Base-by-base conservation (phyloP, 1,284 basidiomycete species). In the Ustilago nuda region DNA sequence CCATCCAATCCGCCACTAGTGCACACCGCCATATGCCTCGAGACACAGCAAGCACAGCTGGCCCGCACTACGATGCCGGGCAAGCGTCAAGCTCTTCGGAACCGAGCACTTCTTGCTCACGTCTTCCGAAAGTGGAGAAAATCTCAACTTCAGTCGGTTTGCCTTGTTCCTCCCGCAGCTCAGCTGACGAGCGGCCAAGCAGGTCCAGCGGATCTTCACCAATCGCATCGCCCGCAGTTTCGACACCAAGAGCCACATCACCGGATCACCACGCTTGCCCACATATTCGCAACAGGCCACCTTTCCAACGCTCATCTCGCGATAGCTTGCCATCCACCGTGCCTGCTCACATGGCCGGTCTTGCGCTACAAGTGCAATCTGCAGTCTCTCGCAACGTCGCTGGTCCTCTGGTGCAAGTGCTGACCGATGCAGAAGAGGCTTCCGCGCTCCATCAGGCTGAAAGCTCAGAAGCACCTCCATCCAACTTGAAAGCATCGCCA, bases 311-410 rank as follows among this genome's bases (percentile, higher is more conserved):
- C 8, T 32, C 61, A 3, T 41, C 37, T 17, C 54, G 61, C 43
- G 56, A 72, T 9, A 66, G 65, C 50, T 30, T 57, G 53, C 27
- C 55, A 12, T 46, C 61, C 36, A 51, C 66, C n/a, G 37, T 69
- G n/a, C 61, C 65, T 27, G 52, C 67, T 33, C 65, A 41, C 33
- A 67, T 71, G 69, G 61, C 69, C 7, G 66, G 66, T 32, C 60
- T 72, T 11, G 70, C 70, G 2, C 57, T 77, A 12, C 69, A 73
- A 35, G 74, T 73, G 23, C 70, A 77, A 33, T 73, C 66, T 3
- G 75, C 75, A 5, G 66, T 77, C 54, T 70, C 66, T 30, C 70
- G 63, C 27, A 70, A 77, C 17, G 62, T 77, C 63, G 72, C 74
- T 15, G 65, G 66, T 33, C 74, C 74, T 19, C 60, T 76, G 9